phyloP scores from a whole-genome alignment of 352 stramenopile species.

The Pythium scleroteichum region DNA sequence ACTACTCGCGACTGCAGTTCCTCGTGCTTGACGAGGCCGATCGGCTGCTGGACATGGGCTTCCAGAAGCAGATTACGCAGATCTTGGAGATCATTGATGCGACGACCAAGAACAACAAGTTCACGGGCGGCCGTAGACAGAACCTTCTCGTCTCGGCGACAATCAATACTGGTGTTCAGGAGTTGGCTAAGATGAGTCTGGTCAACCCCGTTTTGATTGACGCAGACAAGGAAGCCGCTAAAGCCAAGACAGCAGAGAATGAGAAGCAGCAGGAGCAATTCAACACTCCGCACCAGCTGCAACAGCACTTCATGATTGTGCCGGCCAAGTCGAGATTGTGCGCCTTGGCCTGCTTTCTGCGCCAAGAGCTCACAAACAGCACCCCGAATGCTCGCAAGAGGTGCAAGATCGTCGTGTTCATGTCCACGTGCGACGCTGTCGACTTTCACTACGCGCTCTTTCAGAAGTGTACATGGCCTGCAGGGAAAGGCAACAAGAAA shows the following conservation, averaged over 20 bases:
- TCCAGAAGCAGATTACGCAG: slow-evolving; percentile 98
- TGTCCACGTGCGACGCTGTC: slow-evolving; percentile 96
- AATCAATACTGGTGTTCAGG: slow-evolving; percentile 83
- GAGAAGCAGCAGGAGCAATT: slow-evolving; percentile 62
- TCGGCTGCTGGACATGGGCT: slow-evolving; percentile 99
- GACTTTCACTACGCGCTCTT: slow-evolving; percentile 96
- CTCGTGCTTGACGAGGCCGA: slow-evolving; percentile 99
- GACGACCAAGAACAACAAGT: slow-evolving; percentile 49
- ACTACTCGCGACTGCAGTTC: slow-evolving; percentile 90
- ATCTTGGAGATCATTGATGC: slow-evolving; percentile 95
- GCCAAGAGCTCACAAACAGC: slow-evolving; percentile 58
- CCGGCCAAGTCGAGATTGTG: slow-evolving; percentile 93
- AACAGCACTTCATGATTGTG: slow-evolving; percentile 96
- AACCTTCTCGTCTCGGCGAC: slow-evolving; percentile 90
- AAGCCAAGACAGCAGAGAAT: background rate
- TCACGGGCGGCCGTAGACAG: slow-evolving; percentile 42
- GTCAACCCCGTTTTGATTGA: slow-evolving; percentile 74
- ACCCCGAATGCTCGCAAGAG: slow-evolving; percentile 35
- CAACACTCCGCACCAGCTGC: slow-evolving; percentile 91
- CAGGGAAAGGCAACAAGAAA: slow-evolving; percentile 23
- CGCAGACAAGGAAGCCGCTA: slow-evolving; percentile 47
- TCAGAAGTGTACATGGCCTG: slow-evolving; percentile 74
- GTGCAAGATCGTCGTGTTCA: slow-evolving; percentile 95
- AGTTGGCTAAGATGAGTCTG: slow-evolving; percentile 84
- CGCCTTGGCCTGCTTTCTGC: slow-evolving; percentile 92